Percentiles rank a stretch among this genome's conserved stretches.
Conservation (phyloP, 495 filamentous ascomycete genomes). For the Aspergillus avenaceus region DNA sequence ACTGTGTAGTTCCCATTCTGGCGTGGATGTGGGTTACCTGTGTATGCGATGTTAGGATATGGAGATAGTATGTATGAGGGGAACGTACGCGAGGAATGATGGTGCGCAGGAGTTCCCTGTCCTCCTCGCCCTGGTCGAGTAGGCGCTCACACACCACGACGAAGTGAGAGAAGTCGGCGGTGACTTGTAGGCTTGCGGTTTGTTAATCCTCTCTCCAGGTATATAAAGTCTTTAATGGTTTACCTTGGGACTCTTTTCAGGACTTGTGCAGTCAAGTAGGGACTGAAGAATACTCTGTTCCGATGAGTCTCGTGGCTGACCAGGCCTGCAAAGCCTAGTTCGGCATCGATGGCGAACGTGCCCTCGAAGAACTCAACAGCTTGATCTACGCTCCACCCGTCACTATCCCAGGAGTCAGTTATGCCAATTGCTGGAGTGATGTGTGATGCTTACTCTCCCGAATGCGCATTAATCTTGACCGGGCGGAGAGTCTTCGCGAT, state of each 20-base stretch:
- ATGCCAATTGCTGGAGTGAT: not conserved
- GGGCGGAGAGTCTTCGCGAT: constrained; percentile 11
- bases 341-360: constrained; percentile 18
- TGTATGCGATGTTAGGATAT: too few species aligned
- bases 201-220: not conserved
- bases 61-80: not conserved
- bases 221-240: not conserved
- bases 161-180: constrained; percentile 28
- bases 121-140: constrained; percentile 21
- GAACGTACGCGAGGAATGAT: constrained; percentile 23
- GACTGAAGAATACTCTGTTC: constrained; percentile 24
- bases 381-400: constrained; percentile 23
- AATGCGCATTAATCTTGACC: constrained; percentile 21
- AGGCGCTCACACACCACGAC: constrained; percentile 23
- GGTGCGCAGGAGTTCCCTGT: constrained; percentile 14
- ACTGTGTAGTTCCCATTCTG: constrained; percentile 27
- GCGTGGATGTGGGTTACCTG: constrained; percentile 28
- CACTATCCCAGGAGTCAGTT: constrained; percentile 10
- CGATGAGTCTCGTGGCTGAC: constrained; percentile 27
- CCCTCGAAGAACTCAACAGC: constrained; percentile 22
- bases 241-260: constrained; percentile 23
- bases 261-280: constrained; percentile 15
- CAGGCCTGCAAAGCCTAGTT: constrained; percentile 18
- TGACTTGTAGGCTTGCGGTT: constrained; percentile 15
- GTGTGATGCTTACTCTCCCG: constrained; percentile 16